A percentile compares a stretch with the other conserved stretches of the same genome.
Evolutionary conservation across 768 basidiomycete species (phyloP).

Genomic region (Tubosaeta sp.): DNA sequence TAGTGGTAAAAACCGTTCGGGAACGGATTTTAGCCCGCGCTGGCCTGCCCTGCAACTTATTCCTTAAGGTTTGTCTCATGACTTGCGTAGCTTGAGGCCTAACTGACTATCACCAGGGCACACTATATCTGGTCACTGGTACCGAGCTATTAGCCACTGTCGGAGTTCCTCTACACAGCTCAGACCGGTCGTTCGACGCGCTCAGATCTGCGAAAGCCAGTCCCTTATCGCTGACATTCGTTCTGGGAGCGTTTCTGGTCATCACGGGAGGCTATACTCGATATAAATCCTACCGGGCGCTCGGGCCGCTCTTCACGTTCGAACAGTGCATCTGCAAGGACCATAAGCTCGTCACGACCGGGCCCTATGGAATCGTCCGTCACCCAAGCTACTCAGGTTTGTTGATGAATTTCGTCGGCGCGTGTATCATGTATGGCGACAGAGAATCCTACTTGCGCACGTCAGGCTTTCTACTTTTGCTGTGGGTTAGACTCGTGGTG

Average conservation of each 20-base stretch:
- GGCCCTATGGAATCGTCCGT: conserved; percentile 22
- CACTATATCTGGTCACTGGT: background rate
- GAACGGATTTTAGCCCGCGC: background rate
- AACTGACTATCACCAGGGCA: background rate
- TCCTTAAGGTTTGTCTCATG: background rate
- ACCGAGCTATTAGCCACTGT: background rate
- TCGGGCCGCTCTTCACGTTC: conserved; percentile 21
- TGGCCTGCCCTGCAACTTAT: background rate
- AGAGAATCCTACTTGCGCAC: background rate
- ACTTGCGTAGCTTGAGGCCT: background rate
- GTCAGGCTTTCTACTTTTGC: background rate
- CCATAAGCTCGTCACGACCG: conserved; percentile 23
- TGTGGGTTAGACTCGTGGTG: background rate
- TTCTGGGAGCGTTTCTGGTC: background rate
- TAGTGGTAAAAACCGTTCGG: background rate
- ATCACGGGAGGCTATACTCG: background rate
- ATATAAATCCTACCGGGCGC: conserved; percentile 5
- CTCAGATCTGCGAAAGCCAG: background rate
- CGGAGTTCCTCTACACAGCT: background rate
- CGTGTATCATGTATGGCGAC: background rate
- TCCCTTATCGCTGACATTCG: background rate
- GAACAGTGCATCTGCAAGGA: conserved; percentile 16
- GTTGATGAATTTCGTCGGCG: background rate
- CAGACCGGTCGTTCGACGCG: background rate
- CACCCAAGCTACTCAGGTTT: background rate